Evolutionary conservation across 345 rosid species (phyloP).

Genomic region (Euphorbia peplus): DNA sequence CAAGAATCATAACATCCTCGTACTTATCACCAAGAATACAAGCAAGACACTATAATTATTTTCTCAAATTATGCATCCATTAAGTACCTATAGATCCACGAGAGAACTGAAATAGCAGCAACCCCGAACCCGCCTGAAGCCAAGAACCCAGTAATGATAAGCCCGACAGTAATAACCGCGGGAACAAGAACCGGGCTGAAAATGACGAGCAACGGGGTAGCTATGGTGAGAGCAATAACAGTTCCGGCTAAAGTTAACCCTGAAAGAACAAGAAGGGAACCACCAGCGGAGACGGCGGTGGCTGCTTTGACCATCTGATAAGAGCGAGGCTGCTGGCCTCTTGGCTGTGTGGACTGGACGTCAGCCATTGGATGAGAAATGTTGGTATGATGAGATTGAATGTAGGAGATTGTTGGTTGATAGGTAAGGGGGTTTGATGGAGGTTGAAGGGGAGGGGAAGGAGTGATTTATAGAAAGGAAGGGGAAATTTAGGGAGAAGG

Average conservation of each 20-base stretch:
- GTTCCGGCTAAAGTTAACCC: conserved; percentile 66
- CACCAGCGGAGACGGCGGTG: conserved; percentile 78
- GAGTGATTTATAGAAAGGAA: conserved; percentile 16
- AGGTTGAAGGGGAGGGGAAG: not conserved
- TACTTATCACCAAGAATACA: no score
- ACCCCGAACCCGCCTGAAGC: conserved; percentile 82
- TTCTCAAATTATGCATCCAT: no score
- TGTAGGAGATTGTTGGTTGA: no score
- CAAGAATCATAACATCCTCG: no score
- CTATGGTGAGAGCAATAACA: conserved; percentile 68
- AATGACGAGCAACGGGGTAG: conserved; percentile 78
- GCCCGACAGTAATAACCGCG: conserved; percentile 47
- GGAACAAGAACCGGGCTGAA: conserved; percentile 89
- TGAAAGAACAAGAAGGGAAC: conserved; percentile 70
- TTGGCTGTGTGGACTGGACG: conserved; percentile 14
- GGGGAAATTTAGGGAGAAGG: not conserved
- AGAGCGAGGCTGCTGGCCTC: conserved; percentile 25
- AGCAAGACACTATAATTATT: not conserved
- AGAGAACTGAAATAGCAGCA: conserved; percentile 64
- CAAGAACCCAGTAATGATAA: conserved; percentile 58
- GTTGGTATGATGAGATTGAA: no score
- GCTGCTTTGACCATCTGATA: conserved; percentile 73
- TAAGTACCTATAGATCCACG: conserved; percentile 72
- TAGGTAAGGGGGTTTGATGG: no score
- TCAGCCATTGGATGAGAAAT: conserved; percentile 38